A percentile compares a stretch with the other conserved stretches of the same genome.
Evolutionary conservation across 805 yeast species (phyloP).

Genomic region (Blastobotrys chiropterorum): DNA sequence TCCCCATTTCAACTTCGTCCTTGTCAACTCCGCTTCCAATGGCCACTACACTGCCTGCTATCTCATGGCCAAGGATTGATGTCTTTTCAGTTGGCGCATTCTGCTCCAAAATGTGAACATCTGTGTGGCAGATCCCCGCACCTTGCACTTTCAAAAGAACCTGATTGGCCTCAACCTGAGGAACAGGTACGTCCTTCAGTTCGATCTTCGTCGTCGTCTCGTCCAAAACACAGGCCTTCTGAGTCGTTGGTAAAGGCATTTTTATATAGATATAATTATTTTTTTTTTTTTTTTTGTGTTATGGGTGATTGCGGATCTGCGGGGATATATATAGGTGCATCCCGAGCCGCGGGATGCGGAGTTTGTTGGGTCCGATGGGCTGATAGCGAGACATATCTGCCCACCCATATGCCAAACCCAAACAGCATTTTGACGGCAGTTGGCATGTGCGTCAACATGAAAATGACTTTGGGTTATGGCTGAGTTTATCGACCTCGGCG

Average conservation of each 20-base stretch:
- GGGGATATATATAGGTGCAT: no score
- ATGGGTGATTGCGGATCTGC: no score
- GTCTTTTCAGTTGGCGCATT: background rate
- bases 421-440: no score
- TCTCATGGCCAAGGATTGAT: background rate
- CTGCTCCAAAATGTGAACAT: background rate
- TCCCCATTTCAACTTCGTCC: constrained; percentile 37
- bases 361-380: no score
- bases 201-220: background rate
- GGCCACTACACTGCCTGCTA: background rate
- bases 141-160: background rate
- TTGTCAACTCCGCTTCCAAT: background rate
- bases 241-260: background rate
- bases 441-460: no score
- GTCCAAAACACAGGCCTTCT: background rate
- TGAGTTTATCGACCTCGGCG: no score
- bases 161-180: background rate
- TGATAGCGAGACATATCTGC: no score
- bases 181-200: background rate
- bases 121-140: background rate
- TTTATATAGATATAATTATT: no score
- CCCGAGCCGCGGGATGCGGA: no score
- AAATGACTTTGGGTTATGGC: no score
- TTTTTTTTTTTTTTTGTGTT: no score
- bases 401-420: no score